phyloP scores from a whole-genome alignment of 495 filamentous ascomycete species.

The Bacidia gigantensis region DNA sequence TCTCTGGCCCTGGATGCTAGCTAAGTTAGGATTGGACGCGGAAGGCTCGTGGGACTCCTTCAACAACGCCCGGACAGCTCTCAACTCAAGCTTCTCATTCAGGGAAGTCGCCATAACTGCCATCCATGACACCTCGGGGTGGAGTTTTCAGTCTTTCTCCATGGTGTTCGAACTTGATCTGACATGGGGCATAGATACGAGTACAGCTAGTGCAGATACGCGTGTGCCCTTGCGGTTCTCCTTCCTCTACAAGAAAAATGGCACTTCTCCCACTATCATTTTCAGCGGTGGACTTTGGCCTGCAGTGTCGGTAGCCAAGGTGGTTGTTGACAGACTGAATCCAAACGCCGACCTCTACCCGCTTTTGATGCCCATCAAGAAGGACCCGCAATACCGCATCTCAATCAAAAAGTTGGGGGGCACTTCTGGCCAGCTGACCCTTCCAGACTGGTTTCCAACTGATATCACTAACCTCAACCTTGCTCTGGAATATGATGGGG shows the following conservation, averaged over 20 bases:
- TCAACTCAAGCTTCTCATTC: neutral
- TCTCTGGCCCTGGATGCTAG: neutral
- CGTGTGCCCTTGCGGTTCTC: neutral
- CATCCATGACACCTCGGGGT: neutral
- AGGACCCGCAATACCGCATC: neutral
- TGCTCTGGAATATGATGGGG: neutral
- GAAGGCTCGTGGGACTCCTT: neutral
- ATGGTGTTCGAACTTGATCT: neutral
- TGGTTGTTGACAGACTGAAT: neutral
- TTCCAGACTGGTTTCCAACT: neutral
- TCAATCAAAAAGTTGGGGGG: neutral
- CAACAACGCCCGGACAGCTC: neutral
- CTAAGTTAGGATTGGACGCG: neutral
- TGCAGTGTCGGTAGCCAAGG: neutral
- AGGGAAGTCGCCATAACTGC: neutral
- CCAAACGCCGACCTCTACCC: neutral
- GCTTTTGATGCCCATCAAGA: neutral
- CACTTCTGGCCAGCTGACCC: neutral
- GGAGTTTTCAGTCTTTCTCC: neutral
- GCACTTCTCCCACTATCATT: neutral
- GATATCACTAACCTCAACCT: neutral
- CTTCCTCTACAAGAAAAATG: neutral
- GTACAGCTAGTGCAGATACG: neutral
- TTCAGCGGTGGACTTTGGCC: neutral
- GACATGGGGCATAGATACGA: neutral